Evolutionary conservation across 2,329 filamentous ascomycete species (phyloP), one percentile per base, ranked within the genome.

Genomic region (Penicillium sumatraense): DNA sequence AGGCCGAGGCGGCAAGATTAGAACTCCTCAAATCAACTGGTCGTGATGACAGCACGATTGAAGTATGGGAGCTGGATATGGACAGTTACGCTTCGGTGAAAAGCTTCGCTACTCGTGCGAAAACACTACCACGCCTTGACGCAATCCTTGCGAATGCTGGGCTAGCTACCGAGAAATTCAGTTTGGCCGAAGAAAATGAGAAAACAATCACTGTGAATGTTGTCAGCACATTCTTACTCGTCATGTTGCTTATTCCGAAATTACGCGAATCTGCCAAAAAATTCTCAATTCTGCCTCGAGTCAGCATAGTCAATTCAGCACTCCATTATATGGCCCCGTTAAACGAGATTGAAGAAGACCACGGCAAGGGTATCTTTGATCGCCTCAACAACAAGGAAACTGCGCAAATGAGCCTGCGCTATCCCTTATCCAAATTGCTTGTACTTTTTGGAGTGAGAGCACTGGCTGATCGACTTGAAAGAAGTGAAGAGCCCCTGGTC

Each of bases 201-300:
- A 35, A n/a, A 9, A 57, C 57, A 2, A 48, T 60, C 9, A 60
- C 57, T 0, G 57, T 60, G 26, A 60, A 84, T 51, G 78, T 82
- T 18, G 67, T 84, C 38, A 73, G 71, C 9, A 82, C 80, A 0
- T 78, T 82, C 55, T 66, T 84, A 10, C 69, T 84, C 0, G 75
- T 74, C 0, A 54, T 75, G 0, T 65, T 82, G 1, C 31, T 84
- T 3, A 41, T 84, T 27, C 82, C 82, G 1, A 82, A 80, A 65
- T 69, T 85, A 13, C 59, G 59, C n/a, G 53, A 60, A 9, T 56
- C 55, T 3, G 61, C 55, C 0, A 38, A 14, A 4, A 57, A 47
- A 10, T 65, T 57, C 45, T 44, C 44, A 6, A 64, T 55, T 26
- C 27, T 49, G 2, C 61, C 62, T 18, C 57, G 61, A 5, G 47